Conservation (phyloP, 495 filamentous ascomycete genomes). For the Lepraria neglecta region DNA sequence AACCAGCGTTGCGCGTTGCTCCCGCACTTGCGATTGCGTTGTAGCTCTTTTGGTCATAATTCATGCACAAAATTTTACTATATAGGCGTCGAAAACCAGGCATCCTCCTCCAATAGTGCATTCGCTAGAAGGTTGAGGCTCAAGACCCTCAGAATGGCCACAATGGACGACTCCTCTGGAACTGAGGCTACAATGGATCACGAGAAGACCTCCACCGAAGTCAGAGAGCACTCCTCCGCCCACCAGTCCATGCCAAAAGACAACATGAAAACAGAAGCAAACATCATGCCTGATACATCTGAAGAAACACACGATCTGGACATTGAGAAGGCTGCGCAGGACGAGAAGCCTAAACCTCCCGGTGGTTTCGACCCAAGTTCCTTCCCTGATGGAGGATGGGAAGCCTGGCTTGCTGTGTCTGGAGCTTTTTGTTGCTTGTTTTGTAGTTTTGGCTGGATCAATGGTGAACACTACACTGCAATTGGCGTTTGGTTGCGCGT, state of each 20-base stretch:
- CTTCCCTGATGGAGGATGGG: constrained; percentile 58
- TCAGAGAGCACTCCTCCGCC: not conserved
- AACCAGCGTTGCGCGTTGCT: too few species aligned
- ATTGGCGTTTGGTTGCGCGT: not conserved
- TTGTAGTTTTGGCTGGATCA: constrained; percentile 32
- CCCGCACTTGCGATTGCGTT: too few species aligned
- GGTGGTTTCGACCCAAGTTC: constrained; percentile 36
- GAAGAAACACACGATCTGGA: constrained; percentile 26
- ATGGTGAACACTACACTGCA: constrained; percentile 20
- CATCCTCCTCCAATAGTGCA: not conserved
- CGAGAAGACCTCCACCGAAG: not conserved
- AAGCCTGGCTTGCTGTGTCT: constrained; percentile 61
- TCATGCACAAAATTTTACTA: too few species aligned
- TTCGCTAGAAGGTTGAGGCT: not conserved
- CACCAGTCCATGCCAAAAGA: not conserved
- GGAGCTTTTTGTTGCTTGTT: constrained; percentile 56
- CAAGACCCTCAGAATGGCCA: not conserved
- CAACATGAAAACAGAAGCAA: constrained; percentile 19
- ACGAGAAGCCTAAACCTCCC: constrained; percentile 10
- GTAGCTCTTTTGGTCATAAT: too few species aligned
- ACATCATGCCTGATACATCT: constrained; percentile 28
- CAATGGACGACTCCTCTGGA: constrained; percentile 1
- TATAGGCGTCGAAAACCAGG: too few species aligned
- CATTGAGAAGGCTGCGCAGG: constrained; percentile 19
- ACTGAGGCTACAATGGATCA: not conserved